Evolutionary conservation across 2,329 filamentous ascomycete species (phyloP).

Genomic region (Clonostachys byssicola): DNA sequence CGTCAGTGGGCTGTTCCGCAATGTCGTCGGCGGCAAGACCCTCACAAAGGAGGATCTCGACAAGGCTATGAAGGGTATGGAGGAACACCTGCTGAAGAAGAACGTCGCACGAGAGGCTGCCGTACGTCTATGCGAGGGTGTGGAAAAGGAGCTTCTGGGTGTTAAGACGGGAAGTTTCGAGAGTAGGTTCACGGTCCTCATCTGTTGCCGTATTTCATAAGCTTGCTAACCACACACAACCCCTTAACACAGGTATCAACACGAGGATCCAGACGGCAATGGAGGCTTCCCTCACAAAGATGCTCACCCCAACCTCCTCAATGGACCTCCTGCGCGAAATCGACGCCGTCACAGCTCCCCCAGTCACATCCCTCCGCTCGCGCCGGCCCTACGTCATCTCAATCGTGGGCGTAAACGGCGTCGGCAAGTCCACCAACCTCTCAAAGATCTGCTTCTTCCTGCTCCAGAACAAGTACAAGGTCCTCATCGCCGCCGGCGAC

Average conservation of each 20-base stretch:
- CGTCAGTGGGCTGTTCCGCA: conserved; percentile 85
- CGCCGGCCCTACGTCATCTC: conserved; percentile 92
- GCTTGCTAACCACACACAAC: not conserved
- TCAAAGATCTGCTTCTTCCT: conserved; percentile 98
- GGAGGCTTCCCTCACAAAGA: conserved; percentile 89
- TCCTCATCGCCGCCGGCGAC: conserved; percentile 90
- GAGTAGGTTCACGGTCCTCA: conserved; percentile 22
- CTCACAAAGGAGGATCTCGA: conserved; percentile 85
- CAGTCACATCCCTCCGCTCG: conserved; percentile 56
- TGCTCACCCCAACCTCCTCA: conserved; percentile 91
- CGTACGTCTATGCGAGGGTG: conserved; percentile 82
- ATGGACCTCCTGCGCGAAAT: conserved; percentile 94
- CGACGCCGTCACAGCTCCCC: conserved; percentile 67
- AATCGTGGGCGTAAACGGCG: conserved; percentile 96
- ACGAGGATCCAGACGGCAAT: conserved; percentile 80
- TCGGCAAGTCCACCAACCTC: conserved; percentile 96
- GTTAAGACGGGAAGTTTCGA: conserved; percentile 92
- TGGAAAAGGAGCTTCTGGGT: conserved; percentile 84
- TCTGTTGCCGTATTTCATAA: not conserved
- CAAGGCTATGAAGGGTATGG: conserved; percentile 93
- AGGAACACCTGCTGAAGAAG: conserved; percentile 89
- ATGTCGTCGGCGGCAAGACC: conserved; percentile 91
- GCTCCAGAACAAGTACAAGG: conserved; percentile 93
- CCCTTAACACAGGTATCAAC: conserved; percentile 57
- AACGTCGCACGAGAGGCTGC: conserved; percentile 96